phyloP scores from a whole-genome alignment of 768 basidiomycete genomes.

The Thelephora aurantiotincta region DNA sequence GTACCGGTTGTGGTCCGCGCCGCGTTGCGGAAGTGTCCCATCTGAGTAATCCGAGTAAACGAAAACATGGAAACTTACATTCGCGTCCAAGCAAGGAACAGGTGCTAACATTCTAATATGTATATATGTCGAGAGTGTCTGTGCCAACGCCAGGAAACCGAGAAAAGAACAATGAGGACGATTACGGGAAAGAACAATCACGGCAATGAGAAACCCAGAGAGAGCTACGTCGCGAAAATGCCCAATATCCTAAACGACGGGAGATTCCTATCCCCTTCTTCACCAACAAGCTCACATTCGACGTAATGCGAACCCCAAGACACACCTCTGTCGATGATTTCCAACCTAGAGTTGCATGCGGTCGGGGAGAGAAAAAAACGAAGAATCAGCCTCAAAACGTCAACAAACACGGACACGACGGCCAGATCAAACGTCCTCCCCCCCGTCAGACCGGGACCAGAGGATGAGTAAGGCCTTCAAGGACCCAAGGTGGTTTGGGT shows the following conservation, averaged over 20 bases:
- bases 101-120: background rate
- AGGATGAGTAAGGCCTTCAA: too few relatives aligned
- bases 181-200: too few relatives aligned
- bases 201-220: background rate
- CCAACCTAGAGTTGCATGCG: conserved; percentile 35
- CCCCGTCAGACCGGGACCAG: too few relatives aligned
- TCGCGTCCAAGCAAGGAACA: too few relatives aligned
- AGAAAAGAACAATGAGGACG: background rate
- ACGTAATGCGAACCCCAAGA: conserved; percentile 84
- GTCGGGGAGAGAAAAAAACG: background rate
- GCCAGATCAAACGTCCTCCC: too few relatives aligned
- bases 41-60: too few relatives aligned
- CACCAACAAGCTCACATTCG: conserved; percentile 79
- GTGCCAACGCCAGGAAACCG: background rate
- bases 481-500: too few relatives aligned
- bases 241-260: conserved; percentile 86
- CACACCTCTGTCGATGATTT: conserved; percentile 79
- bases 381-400: background rate
- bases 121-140: background rate
- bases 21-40: too few relatives aligned
- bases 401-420: background rate
- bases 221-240: conserved; percentile 57
- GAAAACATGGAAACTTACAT: too few relatives aligned
- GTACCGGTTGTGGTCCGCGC: too few relatives aligned
- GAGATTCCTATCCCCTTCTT: conserved; percentile 62